These are phyloP conservation scores for Clavaria fumosa DNA, from an alignment of 768 basidiomycete genomes.

Conservation along the genomic window DNA sequence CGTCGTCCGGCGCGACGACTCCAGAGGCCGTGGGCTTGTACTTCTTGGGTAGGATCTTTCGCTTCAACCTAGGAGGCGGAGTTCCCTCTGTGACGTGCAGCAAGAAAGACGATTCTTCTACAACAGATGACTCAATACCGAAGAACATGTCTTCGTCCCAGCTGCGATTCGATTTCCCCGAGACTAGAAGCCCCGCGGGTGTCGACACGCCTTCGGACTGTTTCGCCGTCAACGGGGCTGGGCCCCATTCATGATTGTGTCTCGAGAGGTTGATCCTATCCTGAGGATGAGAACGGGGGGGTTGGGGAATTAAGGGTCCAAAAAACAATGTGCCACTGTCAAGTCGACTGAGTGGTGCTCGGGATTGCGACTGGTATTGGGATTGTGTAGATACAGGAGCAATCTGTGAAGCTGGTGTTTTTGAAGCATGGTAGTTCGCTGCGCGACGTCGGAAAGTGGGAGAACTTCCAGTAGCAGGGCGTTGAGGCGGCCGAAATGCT, in stretches of 20 bases:
- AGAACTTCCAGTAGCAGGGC: conserved; percentile 1
- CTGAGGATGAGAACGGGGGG: conserved; percentile 15
- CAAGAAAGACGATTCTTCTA: conserved; percentile 37
- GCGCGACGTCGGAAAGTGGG: conserved; percentile 4
- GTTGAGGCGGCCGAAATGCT: conserved; percentile 37
- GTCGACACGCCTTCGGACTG: conserved; percentile 19
- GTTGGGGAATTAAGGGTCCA: conserved; percentile 36
- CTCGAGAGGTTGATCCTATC: no score
- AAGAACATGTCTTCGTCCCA: conserved; percentile 48
- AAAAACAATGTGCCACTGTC: conserved; percentile 57
- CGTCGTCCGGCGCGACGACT: conserved; percentile 44
- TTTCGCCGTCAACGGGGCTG: conserved; percentile 7
- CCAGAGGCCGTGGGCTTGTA: conserved; percentile 60
- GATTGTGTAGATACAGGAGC: conserved; percentile 14
- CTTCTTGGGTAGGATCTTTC: conserved; percentile 38
- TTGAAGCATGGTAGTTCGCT: conserved; percentile 1
- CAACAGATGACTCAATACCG: conserved; percentile 26
- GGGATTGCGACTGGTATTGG: conserved; percentile 8
- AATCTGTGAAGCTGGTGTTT: conserved; percentile 9
- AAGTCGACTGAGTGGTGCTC: conserved; percentile 32
- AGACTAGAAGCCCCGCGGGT: no score
- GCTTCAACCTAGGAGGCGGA: conserved; percentile 36
- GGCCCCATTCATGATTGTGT: no score
- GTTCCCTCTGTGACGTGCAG: conserved; percentile 41
- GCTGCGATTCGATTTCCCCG: no score